phyloP scores from a whole-genome alignment of 805 yeast genomes.

The Cyberlindnera mycetangii region DNA sequence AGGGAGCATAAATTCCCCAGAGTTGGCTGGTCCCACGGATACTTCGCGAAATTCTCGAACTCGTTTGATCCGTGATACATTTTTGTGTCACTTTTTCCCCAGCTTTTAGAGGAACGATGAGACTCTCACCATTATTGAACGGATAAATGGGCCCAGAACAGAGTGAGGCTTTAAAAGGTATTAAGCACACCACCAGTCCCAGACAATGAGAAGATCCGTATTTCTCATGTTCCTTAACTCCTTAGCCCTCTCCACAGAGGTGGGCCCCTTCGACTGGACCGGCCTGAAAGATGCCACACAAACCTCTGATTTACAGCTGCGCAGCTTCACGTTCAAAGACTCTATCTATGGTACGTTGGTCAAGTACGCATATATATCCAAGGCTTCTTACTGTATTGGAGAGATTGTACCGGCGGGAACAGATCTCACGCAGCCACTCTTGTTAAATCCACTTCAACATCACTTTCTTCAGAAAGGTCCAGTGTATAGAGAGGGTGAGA shows the following conservation, averaged over 20 bases:
- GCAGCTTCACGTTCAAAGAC: not conserved
- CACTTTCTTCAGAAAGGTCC: constrained; percentile 14
- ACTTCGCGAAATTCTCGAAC: not conserved
- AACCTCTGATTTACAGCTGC: not conserved
- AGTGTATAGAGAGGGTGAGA: not conserved
- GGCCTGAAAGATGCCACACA: not conserved
- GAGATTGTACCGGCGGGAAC: constrained; percentile 4
- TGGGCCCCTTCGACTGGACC: not conserved
- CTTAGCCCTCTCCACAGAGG: too few relatives aligned
- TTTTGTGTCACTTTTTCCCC: constrained; percentile 1
- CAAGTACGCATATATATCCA: constrained; percentile 21
- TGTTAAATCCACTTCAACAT: constrained; percentile 17
- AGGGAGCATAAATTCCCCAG: too few relatives aligned
- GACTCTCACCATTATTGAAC: too few relatives aligned
- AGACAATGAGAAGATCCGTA: too few relatives aligned
- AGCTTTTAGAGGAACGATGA: too few relatives aligned
- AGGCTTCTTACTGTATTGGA: constrained; percentile 24
- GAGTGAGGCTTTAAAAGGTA: too few relatives aligned
- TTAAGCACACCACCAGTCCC: too few relatives aligned
- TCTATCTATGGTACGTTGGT: constrained; percentile 17
- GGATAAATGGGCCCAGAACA: too few relatives aligned
- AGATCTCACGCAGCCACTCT: constrained; percentile 17
- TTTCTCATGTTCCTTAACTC: too few relatives aligned
- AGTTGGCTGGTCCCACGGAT: not conserved
- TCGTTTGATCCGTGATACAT: not conserved